Base-by-base conservation (phyloP, 2,329 filamentous ascomycete species). In the Cercospora zeina region DNA sequence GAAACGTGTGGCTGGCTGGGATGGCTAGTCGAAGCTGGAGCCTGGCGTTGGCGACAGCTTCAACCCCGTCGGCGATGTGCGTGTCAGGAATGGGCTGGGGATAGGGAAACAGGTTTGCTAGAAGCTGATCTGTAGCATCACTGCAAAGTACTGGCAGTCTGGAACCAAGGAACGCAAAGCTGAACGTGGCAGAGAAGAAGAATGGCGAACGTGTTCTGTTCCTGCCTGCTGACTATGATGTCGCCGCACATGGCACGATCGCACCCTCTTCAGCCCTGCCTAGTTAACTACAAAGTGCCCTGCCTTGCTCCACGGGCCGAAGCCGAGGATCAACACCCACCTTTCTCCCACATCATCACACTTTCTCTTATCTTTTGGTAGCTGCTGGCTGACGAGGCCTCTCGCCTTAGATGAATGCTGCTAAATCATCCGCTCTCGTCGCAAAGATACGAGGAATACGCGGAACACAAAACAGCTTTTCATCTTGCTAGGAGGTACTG, bases 1-100 rank as follows among this genome's bases (percentile, higher is more conserved):
- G 36, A 56, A 56, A 56, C 36, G 39, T 51, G 56, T 50, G 47
- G 24, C 34, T 30, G 34, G 36, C 54, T 56, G 54, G 36, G 39
- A 45, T 45, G 39, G 39, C 39, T 45, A 21, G 39, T 45, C 13
- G 24, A 6, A 16, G n/a, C n/a, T 45, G 37, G 13, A 4, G 37
- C 5, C 13, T 5, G n/a, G 39, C 39, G n/a, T 49, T 21, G 42
- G 42, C 42, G 42, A 45, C 39, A 49, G 42, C 42, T 49, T 27
- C 42, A 30, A 21, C 19, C 42, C 42, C 42, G 42, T 49, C 21
- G 42, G 42, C 42, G 42, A 49, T 49, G 42, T 49, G 13, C 42
- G 42, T 49, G 42, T 49, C 21, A 49, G 42, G 42, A 49, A 49
- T 21, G 21, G 42, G 21, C 42, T 27, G 42, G 42, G 24, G 27